A percentile compares a stretch with the other conserved stretches of the same genome.
Evolutionary conservation across 768 basidiomycete species (phyloP).

Genomic region (Mycena rosella): DNA sequence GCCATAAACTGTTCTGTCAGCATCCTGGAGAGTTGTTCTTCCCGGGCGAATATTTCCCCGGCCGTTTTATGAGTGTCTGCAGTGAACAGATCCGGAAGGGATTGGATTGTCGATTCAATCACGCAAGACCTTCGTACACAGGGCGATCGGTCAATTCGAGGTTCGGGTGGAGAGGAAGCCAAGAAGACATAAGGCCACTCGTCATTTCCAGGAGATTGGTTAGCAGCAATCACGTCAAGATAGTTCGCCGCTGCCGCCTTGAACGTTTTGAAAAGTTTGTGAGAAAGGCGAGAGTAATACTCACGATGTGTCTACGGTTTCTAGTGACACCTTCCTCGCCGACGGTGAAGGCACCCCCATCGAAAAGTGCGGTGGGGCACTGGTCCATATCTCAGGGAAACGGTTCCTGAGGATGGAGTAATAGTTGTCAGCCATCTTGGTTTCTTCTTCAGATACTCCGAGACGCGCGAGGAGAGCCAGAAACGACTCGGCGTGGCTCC

Average conservation of each 20-base stretch:
- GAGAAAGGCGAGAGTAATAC: constrained; percentile 40
- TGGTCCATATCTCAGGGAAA: constrained; percentile 73
- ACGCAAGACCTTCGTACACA: constrained; percentile 25
- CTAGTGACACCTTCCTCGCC: constrained; percentile 69
- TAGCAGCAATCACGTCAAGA: constrained; percentile 51
- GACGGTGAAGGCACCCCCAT: constrained; percentile 72
- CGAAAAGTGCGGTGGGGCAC: constrained; percentile 72
- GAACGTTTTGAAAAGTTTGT: constrained; percentile 8
- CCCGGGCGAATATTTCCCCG: constrained; percentile 58
- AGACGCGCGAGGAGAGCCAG: constrained; percentile 59
- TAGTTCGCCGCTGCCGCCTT: constrained; percentile 54
- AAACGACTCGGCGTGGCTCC: constrained; percentile 60
- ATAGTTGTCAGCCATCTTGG: constrained; percentile 80
- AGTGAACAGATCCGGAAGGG: constrained; percentile 24
- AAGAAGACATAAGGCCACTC: constrained; percentile 24
- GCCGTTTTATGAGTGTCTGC: constrained; percentile 37
- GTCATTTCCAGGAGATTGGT: constrained; percentile 2
- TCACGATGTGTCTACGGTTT: constrained; percentile 70
- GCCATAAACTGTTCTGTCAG: constrained; percentile 52
- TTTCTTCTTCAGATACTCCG: constrained; percentile 61
- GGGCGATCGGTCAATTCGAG: constrained; percentile 22
- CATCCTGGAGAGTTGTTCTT: constrained; percentile 47
- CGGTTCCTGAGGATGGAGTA: constrained; percentile 70
- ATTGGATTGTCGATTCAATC: constrained; percentile 23
- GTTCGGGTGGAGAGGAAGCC: neutral